Conservation (phyloP, 805 yeast genomes). For the Ogataea ganodermae region DNA sequence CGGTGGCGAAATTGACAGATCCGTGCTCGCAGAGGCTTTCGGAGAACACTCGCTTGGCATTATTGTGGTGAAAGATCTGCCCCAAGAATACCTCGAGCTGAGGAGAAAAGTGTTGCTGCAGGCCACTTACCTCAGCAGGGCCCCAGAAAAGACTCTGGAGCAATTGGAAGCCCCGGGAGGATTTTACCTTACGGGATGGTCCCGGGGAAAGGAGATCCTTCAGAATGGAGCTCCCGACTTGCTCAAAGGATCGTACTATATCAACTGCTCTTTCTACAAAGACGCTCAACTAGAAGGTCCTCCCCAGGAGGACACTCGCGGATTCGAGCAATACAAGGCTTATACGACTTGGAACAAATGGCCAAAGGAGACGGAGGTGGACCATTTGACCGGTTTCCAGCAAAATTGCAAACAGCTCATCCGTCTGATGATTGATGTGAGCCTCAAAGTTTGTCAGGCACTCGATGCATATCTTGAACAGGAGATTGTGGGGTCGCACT, state of each 20-base stretch:
- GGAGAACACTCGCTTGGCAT: slow-evolving; percentile 60
- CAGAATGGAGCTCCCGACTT: slow-evolving; percentile 47
- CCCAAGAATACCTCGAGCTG: slow-evolving; percentile 39
- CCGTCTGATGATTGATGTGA: slow-evolving; percentile 48
- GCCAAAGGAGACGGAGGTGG: slow-evolving; percentile 42
- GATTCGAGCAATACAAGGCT: slow-evolving; percentile 39
- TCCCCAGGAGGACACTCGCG: slow-evolving; percentile 32
- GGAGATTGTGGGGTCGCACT: slow-evolving; percentile 26
- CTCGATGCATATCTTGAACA: slow-evolving; percentile 48
- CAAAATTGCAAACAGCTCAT: slow-evolving; percentile 41
- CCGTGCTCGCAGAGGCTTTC: slow-evolving; percentile 45
- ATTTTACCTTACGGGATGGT: slow-evolving; percentile 61
- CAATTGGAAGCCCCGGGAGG: slow-evolving; percentile 50
- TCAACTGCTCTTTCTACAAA: slow-evolving; percentile 57
- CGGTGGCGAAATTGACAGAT: background rate
- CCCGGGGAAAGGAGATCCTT: slow-evolving; percentile 55
- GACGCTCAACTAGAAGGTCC: slow-evolving; percentile 50
- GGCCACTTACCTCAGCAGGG: slow-evolving; percentile 44
- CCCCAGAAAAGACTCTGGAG: slow-evolving; percentile 37
- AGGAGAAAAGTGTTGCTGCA: slow-evolving; percentile 44
- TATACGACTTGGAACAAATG: slow-evolving; percentile 55
- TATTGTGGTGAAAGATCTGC: slow-evolving; percentile 47
- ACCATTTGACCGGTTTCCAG: slow-evolving; percentile 38
- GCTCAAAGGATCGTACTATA: slow-evolving; percentile 58
- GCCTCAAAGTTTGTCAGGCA: slow-evolving; percentile 51